These are phyloP conservation scores for Colletotrichum spinosum DNA, from an alignment of 2,329 filamentous ascomycete genomes.

Conservation along the genomic window DNA sequence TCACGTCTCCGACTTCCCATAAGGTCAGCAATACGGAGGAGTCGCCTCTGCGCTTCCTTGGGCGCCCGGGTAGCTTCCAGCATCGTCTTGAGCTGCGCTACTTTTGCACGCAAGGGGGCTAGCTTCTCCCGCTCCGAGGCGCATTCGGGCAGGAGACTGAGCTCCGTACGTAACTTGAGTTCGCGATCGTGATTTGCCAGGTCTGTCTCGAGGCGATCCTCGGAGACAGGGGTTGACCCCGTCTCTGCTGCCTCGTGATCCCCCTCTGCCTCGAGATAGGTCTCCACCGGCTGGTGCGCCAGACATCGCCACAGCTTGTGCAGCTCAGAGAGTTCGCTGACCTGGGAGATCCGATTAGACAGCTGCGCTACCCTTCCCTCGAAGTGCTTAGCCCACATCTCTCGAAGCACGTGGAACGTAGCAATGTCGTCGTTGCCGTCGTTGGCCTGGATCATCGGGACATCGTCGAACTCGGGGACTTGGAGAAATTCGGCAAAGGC, in stretches of 20 bases:
- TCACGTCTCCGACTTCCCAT: too few species aligned
- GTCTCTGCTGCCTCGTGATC: too few species aligned
- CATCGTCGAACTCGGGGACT: neutral
- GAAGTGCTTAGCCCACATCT: conserved; percentile 4
- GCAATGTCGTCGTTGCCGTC: neutral
- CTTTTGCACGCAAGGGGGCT: neutral
- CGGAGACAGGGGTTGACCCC: neutral
- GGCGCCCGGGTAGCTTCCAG: neutral
- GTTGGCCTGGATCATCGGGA: neutral
- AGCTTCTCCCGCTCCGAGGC: conserved; percentile 1
- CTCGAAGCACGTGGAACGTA: conserved; percentile 1
- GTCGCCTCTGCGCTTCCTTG: neutral
- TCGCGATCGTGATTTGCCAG: neutral
- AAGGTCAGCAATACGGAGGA: too few species aligned
- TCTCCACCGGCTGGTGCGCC: neutral
- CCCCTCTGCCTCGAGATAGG: neutral
- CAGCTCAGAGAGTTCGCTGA: neutral
- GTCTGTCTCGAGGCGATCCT: neutral
- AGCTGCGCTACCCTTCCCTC: neutral
- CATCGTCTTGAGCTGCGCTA: neutral
- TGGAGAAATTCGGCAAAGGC: conserved; percentile 8
- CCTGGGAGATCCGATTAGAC: neutral
- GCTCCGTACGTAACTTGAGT: conserved; percentile 1
- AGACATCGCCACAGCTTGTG: neutral
- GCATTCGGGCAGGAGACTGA: conserved; percentile 9